Evolutionary conservation across 1,284 basidiomycete genomes (phyloP), one percentile per base, ranked within the genome.

Genomic region (Boletus subluridellus): DNA sequence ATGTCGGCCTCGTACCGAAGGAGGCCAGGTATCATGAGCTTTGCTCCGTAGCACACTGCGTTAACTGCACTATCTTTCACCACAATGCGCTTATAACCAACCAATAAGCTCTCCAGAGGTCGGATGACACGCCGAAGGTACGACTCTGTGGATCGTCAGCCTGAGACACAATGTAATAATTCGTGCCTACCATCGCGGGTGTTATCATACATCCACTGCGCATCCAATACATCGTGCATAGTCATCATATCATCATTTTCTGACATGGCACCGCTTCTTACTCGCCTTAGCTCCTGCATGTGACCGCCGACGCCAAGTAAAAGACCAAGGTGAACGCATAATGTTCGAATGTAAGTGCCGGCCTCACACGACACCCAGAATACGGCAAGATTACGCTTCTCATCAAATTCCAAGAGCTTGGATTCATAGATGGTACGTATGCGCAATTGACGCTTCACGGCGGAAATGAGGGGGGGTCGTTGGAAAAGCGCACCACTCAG

Each of bases 281-380:
- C 96, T 72, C 97, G 82, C 66, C 97, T 83, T 55, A 99, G 84
- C 76, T 99, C 97, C 79, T 99, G 96, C 97, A 99, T 99, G 78
- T 99, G 97, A 35, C 95, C 97, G 42, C 97, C 97, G 49, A 99
- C 96, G 65, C 97, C 97, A 53, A 99, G 81, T 49, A 99, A 66
- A 51, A 99, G 81, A 63, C 97, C 97, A 55, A 99, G 79, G 77
- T 99, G 97, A 28, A 99, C 97, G 74, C 97, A 99, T 59, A 99
- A 82, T 3, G 96, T 99, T 73, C 96, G 91, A 72, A 99, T 98
- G 76, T 99, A 99, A 26, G 96, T 98, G 63, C 96, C 96, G 30
- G 97, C 97, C 75, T 99, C 97, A 75, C 97, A 99, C 46, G 91
- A 94, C 28, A 98, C 96, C 94, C 94, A 97, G 80, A 99, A 99